phyloP scores from a whole-genome alignment of 306 rosid species.

The Gastrolobium villosum region DNA sequence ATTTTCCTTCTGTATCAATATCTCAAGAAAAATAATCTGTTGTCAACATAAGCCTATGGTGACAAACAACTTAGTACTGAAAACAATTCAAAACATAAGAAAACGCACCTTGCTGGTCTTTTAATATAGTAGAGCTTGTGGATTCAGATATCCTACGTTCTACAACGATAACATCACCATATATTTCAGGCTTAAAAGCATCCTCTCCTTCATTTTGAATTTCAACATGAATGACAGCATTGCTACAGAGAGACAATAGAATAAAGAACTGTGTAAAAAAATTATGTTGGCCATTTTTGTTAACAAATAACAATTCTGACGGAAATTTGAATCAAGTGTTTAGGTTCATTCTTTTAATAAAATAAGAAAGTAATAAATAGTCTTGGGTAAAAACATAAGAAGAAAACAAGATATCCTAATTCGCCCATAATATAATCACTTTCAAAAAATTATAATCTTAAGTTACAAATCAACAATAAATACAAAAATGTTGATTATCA shows the following conservation, averaged over 20 bases:
- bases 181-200: constrained; percentile 85
- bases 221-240: constrained; percentile 79
- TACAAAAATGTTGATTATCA: background rate
- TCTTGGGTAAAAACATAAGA: background rate
- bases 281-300: background rate
- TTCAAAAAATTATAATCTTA: background rate
- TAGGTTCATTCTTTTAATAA: background rate
- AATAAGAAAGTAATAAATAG: background rate
- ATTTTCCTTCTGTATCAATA: no score
- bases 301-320: background rate
- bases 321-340: background rate
- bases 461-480: background rate
- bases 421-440: constrained; percentile 25
- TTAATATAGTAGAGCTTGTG: constrained; percentile 63
- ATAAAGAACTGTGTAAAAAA: constrained; percentile 33
- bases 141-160: constrained; percentile 84
- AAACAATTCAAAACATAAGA: constrained; percentile 1
- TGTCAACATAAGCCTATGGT: constrained; percentile 4
- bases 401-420: constrained; percentile 26
- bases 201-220: constrained; percentile 87
- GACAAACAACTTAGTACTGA: background rate
- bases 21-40: constrained; percentile 16
- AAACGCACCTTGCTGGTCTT: constrained; percentile 76
- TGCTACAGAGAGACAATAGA: constrained; percentile 59
- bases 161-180: constrained; percentile 71